Evolutionary conservation across 306 rosid species (phyloP), one percentile per base, ranked within the genome.

Genomic region (Arachis hypogaea): DNA sequence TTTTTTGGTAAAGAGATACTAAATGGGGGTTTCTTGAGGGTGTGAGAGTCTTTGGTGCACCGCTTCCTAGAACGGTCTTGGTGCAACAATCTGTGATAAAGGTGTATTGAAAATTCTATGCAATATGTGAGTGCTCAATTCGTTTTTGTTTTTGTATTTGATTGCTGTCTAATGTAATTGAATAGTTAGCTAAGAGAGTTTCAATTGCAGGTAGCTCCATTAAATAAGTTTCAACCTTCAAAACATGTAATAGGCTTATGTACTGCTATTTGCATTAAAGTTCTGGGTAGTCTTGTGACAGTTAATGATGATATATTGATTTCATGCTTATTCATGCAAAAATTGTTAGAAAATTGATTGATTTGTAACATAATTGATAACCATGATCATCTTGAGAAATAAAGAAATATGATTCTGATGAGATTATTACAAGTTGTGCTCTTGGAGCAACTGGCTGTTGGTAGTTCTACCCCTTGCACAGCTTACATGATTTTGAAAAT

Each of bases 1-100:
- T 5, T 51, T 51, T 69, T 67, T 11, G 36, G 40, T 81, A 14
- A 68, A 94, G 98, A 78, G 84, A 94, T 82, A 75, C 81, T 62
- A 91, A 77, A 75, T 94, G 98, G 98, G 88, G 77, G 22, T 94
- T 94, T 85, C 83, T 91, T 41, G 86, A 89, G 16, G 96, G 98
- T 94, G 49, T 94, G 49, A 89, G 89, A 68, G 49, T 7, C 67
- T 82, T 94, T 8, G 98, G 98, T 79, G 96, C 98, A 45, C 87
- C 94, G 1, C 98, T 87, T 0, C 97, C 98, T 60, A 87, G 97
- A 82, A 85, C 45, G 51, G 93, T 91, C 79, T 82, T 91, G 79
- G 95, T 91, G 80, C 93, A 91, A 76, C 97, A 94, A 42, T 86
- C 8, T 82, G 93, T 22, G 98, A 94, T 80, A 80, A 78, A 82